Base-by-base conservation (phyloP, 495 filamentous ascomycete species). In the Aspergillus coremiiformis region DNA sequence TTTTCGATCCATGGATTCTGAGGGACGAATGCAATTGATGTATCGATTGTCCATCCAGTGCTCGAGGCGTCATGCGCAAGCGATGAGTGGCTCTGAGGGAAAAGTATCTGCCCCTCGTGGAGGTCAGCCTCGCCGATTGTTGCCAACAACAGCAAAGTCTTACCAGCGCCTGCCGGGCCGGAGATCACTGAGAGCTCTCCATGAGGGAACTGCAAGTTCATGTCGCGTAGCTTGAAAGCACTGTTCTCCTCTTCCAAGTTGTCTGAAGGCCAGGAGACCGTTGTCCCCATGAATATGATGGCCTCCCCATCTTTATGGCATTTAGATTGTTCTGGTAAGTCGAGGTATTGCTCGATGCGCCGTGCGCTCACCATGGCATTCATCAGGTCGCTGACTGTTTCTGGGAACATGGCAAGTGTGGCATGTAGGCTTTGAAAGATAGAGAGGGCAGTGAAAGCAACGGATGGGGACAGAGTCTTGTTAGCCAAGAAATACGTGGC, bases 1-100 rank as follows among this genome's bases (percentile, higher is more conserved):
- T 91, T 91, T 55, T 91, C 87, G 51, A 93, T 89, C 87, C 87
- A 93, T 0, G 87, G 87, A 15, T 84, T 87, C 63, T 93, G 88
- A 5, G 85, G 81, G 23, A 93, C 86, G 61, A 84, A 93, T 0
- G 87, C 87, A 42, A 89, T 79, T 20, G 37, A 41, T 17, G 0
- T 80, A 73, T 1, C 74, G 73, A 14, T 84, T 79, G 19, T 89
- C 74, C 12, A 64, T 57, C 66, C 69, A 70, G 30, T 64, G 60
- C 1, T 59, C 52, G 0, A 50, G n/a, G 57, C 35, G 33, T 65
- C 62, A 24, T 56, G 57, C 1, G 55, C 52, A 6, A 55, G 54
- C 4, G 53, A 41, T 15, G 51, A 52, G 4, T 60, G 58, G 14
- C 22, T 19, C 0, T n/a, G 24, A 5, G 84, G 74, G 12, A 81